These are phyloP conservation scores for Casuarina glauca DNA, from an alignment of 306 rosid genomes.

Conservation along the genomic window DNA sequence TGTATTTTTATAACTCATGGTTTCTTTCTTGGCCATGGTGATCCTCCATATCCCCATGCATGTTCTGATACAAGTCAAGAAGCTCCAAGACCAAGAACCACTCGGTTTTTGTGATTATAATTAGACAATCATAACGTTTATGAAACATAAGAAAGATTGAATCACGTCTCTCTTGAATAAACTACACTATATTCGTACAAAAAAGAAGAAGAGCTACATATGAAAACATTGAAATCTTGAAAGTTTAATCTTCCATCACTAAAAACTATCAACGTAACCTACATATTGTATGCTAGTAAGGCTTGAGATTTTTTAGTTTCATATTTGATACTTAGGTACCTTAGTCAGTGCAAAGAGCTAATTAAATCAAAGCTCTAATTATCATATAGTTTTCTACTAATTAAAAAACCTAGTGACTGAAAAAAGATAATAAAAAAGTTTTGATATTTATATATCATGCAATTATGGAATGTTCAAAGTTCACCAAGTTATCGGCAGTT, in stretches of 20 bases:
- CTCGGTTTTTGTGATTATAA: conserved; percentile 34
- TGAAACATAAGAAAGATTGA: conserved; percentile 22
- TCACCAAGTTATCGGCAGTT: no score
- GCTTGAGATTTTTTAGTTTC: no score
- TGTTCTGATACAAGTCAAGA: conserved; percentile 32
- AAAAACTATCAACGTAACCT: no score
- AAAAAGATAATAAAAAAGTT: no score
- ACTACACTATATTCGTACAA: no score
- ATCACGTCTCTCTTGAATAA: background rate
- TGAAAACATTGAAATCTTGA: no score
- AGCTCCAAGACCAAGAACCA: conserved; percentile 39
- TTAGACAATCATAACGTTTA: conserved; percentile 44
- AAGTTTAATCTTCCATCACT: no score
- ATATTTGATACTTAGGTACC: no score
- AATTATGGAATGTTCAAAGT: no score
- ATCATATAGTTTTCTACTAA: background rate
- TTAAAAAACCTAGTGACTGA: background rate
- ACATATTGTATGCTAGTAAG: no score
- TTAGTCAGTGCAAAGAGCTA: no score
- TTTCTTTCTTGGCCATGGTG: conserved; percentile 23
- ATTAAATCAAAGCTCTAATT: background rate
- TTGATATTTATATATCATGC: no score
- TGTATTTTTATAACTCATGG: background rate
- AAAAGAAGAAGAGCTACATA: background rate
- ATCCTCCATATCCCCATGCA: conserved; percentile 41